Base-by-base conservation (phyloP, 345 rosid species). In the Aegle marmelos region DNA sequence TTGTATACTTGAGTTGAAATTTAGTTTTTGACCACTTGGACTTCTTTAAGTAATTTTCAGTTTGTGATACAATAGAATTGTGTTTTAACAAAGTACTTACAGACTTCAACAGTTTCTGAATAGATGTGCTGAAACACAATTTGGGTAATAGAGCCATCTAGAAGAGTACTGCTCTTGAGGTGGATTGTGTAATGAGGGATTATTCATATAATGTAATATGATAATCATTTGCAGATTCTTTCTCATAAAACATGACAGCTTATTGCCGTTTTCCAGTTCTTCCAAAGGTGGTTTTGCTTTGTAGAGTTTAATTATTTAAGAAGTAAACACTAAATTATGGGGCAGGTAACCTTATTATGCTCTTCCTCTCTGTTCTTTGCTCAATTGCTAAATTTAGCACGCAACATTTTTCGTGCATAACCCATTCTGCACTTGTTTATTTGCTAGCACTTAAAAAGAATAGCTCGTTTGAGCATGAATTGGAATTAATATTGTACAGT, bases 391-490 rank as follows among this genome's bases (percentile, higher is more conserved):
- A 60, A 27, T 25, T 7, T 3, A 16, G 10, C 31, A 22, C 2
- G 7, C 63, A 65, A 17, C 64, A 53, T 76, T 53, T 76, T 25
- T 17, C 5, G 53, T n/a, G 71, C 71, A 53, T 66, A 22, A 50
- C 10, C 25, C 62, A 64, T 48, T 24, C 62, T 17, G 24, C 34
- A 66, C 64, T 50, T 9, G 33, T 65, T 33, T 33, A 34, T 53
- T 67, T 59, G 54, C 57, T 79, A 39, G 64, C 22, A 58, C 60
- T 76, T 79, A 80, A 82, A 80, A 82, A 81, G 82, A 88, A 79
- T 85, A 75, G 85, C 87, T 83, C 85, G 28, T 71, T 83, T 68
- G 87, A 87, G 89, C 89, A 87, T 83, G 87, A 84, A 84, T 75
- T 74, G 61, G 77, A 70, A 81, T 34, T 67, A 63, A 70, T 45